Evolutionary conservation across 2,329 filamentous ascomycete species (phyloP).

Genomic region (Colletotrichum orchidophilum): DNA sequence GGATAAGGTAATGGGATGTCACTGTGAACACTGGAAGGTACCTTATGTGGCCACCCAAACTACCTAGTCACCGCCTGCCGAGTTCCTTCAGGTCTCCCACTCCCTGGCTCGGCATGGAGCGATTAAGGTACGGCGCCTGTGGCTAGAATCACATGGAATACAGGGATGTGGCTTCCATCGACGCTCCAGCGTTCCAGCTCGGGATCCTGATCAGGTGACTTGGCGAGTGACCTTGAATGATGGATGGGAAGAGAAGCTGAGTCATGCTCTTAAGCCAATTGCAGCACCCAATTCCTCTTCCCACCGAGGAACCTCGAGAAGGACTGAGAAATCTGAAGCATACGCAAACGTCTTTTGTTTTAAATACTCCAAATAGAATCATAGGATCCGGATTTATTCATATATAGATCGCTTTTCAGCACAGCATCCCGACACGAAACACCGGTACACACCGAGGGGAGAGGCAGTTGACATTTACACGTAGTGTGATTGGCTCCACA

Average conservation of each 20-base stretch:
- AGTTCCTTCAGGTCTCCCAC: neutral
- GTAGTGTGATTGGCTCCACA: constrained; percentile 24
- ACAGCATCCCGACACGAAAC: neutral
- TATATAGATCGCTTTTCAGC: neutral
- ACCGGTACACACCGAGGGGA: too few relatives aligned
- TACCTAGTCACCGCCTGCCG: neutral
- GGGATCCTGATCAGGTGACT: neutral
- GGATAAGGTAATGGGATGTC: neutral
- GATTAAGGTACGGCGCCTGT: neutral
- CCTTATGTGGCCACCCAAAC: neutral
- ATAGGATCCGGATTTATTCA: neutral
- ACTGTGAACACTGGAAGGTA: too few relatives aligned
- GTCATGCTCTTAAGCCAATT: neutral
- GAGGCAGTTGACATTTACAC: constrained; percentile 30
- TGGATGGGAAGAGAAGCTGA: neutral
- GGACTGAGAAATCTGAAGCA: too few relatives aligned
- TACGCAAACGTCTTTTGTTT: too few relatives aligned
- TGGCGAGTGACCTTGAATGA: neutral
- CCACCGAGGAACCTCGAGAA: neutral
- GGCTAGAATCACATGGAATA: constrained; percentile 29
- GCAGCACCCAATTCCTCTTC: neutral
- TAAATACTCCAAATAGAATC: too few relatives aligned
- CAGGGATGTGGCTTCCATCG: constrained; percentile 8
- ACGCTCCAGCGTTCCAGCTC: too few relatives aligned
- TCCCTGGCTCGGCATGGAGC: constrained; percentile 6